Percentiles rank a stretch among this genome's conserved stretches.
Evolutionary conservation across 2,329 filamentous ascomycete genomes (phyloP).

Genomic region (Colletotrichum phormii): DNA sequence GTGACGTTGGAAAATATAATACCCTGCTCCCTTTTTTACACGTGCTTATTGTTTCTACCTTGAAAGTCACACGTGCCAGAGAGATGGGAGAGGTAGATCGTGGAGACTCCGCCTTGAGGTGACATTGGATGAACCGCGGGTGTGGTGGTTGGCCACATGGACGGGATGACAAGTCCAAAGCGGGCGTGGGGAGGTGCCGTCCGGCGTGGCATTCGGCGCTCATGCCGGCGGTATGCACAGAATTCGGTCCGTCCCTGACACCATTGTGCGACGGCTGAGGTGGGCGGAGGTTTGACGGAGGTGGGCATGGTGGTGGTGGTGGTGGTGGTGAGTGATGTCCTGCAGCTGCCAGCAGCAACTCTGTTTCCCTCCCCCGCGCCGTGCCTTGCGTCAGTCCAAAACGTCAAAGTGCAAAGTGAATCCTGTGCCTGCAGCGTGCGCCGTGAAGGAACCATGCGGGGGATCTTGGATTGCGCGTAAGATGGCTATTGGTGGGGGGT

Average conservation of each 20-base stretch:
- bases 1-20: constrained; percentile 10
- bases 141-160: background rate
- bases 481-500: background rate
- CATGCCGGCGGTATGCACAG: constrained; percentile 20
- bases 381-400: background rate
- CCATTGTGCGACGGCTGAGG: constrained; percentile 10
- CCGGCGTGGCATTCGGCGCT: constrained; percentile 28
- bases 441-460: background rate
- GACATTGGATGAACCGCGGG: constrained; percentile 27
- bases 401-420: background rate
- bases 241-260: constrained; percentile 28
- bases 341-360: background rate
- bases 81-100: background rate
- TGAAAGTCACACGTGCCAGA: background rate
- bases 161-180: constrained; percentile 15
- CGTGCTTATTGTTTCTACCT: background rate
- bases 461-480: background rate
- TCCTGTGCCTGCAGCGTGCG: background rate
- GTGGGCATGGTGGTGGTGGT: background rate
- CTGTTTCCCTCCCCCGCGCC: background rate
- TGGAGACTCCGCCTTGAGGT: background rate
- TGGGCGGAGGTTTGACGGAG: background rate
- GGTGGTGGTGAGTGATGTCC: background rate
- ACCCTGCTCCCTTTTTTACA: constrained; percentile 31
- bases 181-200: background rate